Percentiles rank a stretch among this genome's conserved stretches.
phyloP scores from a whole-genome alignment of 2,329 filamentous ascomycete species.

The Clathrospora elynae region DNA sequence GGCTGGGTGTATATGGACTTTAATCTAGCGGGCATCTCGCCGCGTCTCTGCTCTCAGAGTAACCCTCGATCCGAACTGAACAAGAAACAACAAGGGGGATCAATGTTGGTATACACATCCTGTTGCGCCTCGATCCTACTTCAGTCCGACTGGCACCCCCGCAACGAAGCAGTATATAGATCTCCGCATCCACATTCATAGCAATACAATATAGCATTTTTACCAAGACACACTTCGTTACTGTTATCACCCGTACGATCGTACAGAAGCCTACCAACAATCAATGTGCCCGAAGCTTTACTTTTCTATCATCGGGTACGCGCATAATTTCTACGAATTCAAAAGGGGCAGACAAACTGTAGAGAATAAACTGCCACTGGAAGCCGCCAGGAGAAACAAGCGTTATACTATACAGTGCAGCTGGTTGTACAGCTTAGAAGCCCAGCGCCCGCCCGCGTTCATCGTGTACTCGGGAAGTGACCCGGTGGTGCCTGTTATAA shows the following conservation, averaged over 20 bases:
- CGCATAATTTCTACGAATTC: slow-evolving; percentile 29
- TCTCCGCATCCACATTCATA: no score
- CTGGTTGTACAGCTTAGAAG: slow-evolving; percentile 22
- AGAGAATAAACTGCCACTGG: slow-evolving; percentile 18
- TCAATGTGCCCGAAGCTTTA: slow-evolving; percentile 13
- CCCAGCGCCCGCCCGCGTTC: slow-evolving; percentile 16
- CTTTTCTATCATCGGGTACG: slow-evolving; percentile 28
- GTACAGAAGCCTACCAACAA: no score
- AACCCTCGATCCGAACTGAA: slow-evolving; percentile 16
- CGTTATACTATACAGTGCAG: slow-evolving; percentile 24
- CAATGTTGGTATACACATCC: neutral
- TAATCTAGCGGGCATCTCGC: slow-evolving; percentile 27
- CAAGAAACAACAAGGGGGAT: neutral
- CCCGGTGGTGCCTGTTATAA: slow-evolving; percentile 21
- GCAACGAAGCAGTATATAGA: no score
- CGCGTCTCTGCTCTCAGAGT: slow-evolving; percentile 19
- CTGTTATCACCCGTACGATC: no score
- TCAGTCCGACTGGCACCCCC: no score
- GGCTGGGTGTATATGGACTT: slow-evolving; percentile 19
- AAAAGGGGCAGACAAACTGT: slow-evolving; percentile 22
- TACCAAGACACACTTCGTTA: no score
- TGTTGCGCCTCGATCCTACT: no score
- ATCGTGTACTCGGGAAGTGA: slow-evolving; percentile 29
- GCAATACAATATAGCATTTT: no score
- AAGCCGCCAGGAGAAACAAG: slow-evolving; percentile 25